A percentile compares a stretch with the other conserved stretches of the same genome.
Conservation (phyloP, 192 early-diverging fungal genomes). For the Linnemannia schmuckeri region DNA sequence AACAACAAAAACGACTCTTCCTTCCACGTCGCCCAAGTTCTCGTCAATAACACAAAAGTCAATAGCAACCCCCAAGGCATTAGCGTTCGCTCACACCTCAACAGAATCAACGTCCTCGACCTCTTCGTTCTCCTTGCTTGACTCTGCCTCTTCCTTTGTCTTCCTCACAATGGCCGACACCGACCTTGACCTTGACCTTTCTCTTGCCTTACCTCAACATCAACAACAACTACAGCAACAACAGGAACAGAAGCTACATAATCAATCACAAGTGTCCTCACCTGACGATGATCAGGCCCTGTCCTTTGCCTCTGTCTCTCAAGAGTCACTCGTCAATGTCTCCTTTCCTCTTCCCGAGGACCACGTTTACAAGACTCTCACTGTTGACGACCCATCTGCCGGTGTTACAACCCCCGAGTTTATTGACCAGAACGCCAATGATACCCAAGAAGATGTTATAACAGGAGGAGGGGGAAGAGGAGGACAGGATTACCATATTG, state of each 20-base stretch:
- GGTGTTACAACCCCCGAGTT: not conserved
- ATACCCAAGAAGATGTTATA: not conserved
- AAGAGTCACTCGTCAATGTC: not conserved
- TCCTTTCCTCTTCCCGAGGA: not conserved
- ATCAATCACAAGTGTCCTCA: not conserved
- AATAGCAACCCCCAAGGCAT: not conserved
- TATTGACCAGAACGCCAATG: not conserved
- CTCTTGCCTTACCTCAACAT: not conserved
- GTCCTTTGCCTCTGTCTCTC: not conserved
- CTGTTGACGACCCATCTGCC: not conserved
- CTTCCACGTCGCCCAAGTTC: not conserved
- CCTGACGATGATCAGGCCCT: not conserved
- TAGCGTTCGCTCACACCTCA: not conserved
- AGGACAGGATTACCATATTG: not conserved
- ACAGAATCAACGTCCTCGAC: not conserved
- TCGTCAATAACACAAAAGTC: not conserved
- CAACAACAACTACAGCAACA: not conserved
- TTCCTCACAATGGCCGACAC: not conserved
- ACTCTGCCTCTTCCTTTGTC: slow-evolving; percentile 2
- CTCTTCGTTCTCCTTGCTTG: not conserved
- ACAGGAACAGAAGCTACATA: no score
- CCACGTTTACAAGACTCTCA: not conserved
- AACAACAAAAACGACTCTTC: not conserved
- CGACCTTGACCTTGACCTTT: not conserved
- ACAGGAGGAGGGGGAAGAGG: no score